Base-by-base conservation (phyloP, 345 rosid species). In the Sonneratia caseolaris region DNA sequence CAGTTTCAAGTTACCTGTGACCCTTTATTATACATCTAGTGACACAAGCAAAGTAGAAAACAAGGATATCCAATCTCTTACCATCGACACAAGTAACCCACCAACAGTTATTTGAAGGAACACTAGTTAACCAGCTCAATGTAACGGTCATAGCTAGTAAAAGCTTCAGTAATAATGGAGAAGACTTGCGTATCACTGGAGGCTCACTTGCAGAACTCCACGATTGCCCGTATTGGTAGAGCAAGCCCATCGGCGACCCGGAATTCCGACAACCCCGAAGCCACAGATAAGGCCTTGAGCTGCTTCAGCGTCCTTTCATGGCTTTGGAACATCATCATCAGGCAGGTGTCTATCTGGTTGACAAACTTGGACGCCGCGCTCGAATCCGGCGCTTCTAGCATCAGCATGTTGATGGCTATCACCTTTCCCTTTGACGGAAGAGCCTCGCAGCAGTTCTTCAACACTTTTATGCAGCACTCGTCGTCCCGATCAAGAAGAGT, bases 361-460 rank as follows among this genome's bases (percentile, higher is more conserved):
- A 45, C 36, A 18, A 24, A 62, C 64, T 64, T 69, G 13, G 81
- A 72, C 0, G 35, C 76, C 11, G 19, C 16, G 48, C 66, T 75
- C 7, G 69, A 53, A 16, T 72, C 78, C 14, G 74, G 70, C 12
- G 21, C 66, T 45, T 75, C 78, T 0, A 79, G 74, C 36, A 72
- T 10, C 12, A 69, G 36, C 0, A 36, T 2, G 24, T 43, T 43
- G 14, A 72, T 32, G 24, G 59, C 71, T 32, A 75, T 75, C 15
- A 49, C 71, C 49, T 79, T 75, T 27, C 76, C 78, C 7, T 69
- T 55, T 3, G 19, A 43, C 3, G 76, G 76, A 21, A 75, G 6
- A 5, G 68, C 59, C n/a, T 78, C 49, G 64, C 71, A 55, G 76
- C 76, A 71, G 67, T 79, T 79, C 74, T 69, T 79, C 62, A 79